A percentile compares a stretch with the other conserved stretches of the same genome.
Evolutionary conservation across 2,329 filamentous ascomycete species (phyloP).

Genomic region (Pseudogymnoascus sp.): DNA sequence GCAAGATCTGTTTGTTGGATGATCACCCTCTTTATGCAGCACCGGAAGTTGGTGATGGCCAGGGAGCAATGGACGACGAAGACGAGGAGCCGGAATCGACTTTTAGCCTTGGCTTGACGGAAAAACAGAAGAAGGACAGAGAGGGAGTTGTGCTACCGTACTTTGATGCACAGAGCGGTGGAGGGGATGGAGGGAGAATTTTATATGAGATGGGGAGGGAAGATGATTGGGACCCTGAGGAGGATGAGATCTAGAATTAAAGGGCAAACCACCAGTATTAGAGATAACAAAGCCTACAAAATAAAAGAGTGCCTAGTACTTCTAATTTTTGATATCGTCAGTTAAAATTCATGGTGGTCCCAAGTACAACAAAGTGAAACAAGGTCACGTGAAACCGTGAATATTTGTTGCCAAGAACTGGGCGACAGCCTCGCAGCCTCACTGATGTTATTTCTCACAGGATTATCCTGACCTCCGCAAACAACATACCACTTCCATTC

Average conservation of each 20-base stretch:
- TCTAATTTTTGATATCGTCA: neutral
- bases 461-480: neutral
- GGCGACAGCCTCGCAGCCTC: slow-evolving; percentile 2
- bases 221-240: slow-evolving; percentile 94
- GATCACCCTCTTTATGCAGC: slow-evolving; percentile 65
- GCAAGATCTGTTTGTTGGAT: slow-evolving; percentile 56
- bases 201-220: slow-evolving; percentile 94
- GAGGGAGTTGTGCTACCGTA: slow-evolving; percentile 91
- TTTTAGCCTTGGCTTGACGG: slow-evolving; percentile 79
- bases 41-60: slow-evolving; percentile 23
- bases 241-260: slow-evolving; percentile 58
- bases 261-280: neutral
- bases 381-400: neutral
- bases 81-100: slow-evolving; percentile 57
- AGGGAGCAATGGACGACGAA: slow-evolving; percentile 30
- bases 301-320: neutral
- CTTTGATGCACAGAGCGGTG: slow-evolving; percentile 85
- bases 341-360: neutral
- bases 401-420: slow-evolving; percentile 1
- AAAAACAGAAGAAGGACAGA: slow-evolving; percentile 77
- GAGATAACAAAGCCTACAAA: neutral
- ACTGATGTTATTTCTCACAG: neutral
- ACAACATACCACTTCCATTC: neutral
- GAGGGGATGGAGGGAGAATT: slow-evolving; percentile 83
- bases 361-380: neutral